Evolutionary conservation across 1,284 basidiomycete genomes (phyloP).

Genomic region (Meripilus lineatus): DNA sequence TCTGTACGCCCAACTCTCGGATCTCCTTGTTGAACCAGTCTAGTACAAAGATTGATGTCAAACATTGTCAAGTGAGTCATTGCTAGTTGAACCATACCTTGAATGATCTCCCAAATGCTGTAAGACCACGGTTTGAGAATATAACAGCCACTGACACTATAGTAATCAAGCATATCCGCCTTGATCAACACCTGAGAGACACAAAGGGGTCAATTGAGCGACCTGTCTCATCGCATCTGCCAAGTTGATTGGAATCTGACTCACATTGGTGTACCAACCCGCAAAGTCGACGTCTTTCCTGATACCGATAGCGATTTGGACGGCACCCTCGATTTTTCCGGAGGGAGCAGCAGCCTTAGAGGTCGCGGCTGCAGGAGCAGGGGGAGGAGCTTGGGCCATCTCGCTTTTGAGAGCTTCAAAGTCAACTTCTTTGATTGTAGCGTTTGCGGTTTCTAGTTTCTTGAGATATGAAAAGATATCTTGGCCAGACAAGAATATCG

Average conservation of each 20-base stretch:
- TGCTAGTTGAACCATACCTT: conserved; percentile 47
- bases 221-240: too few relatives aligned
- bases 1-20: conserved; percentile 93
- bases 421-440: conserved; percentile 69
- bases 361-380: conserved; percentile 31
- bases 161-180: conserved; percentile 99
- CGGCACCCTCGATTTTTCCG: conserved; percentile 80
- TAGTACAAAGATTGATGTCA: too few relatives aligned
- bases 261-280: conserved; percentile 89
- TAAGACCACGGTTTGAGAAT: conserved; percentile 98
- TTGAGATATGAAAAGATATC: conserved; percentile 74
- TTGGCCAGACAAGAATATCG: conserved; percentile 72
- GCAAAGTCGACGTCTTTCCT: conserved; percentile 95
- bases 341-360: conserved; percentile 63
- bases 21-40: conserved; percentile 92
- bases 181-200: conserved; percentile 90
- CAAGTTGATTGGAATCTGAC: too few relatives aligned
- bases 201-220: too few relatives aligned
- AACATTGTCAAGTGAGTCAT: conserved; percentile 1
- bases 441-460: conserved; percentile 59
- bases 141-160: conserved; percentile 98
- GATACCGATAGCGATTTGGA: conserved; percentile 89
- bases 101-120: conserved; percentile 95
- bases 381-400: conserved; percentile 31
- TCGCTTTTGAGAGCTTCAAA: conserved; percentile 60